Evolutionary conservation across 345 rosid genomes (phyloP).

Genomic region (Brassica cretica): DNA sequence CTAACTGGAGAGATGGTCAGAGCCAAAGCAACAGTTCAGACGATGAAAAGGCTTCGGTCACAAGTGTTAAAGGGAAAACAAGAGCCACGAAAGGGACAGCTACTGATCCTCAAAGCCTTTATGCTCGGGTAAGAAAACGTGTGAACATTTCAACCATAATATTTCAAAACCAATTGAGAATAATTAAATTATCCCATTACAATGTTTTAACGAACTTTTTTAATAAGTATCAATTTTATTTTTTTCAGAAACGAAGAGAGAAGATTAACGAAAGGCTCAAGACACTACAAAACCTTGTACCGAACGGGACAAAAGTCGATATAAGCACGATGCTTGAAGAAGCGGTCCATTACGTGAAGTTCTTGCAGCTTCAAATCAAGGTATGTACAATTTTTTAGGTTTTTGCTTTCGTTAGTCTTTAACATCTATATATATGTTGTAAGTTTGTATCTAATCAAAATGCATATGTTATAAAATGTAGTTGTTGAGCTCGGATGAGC

Average conservation of each 20-base stretch:
- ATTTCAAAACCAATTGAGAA: not conserved
- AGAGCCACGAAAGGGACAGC: constrained; percentile 81
- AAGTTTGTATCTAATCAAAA: not conserved
- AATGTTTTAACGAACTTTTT: too few species aligned
- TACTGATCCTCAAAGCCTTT: constrained; percentile 93
- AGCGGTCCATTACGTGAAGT: not conserved
- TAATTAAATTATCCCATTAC: not conserved
- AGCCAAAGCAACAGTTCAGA: constrained; percentile 61
- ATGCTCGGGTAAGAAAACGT: constrained; percentile 65
- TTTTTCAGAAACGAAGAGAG: constrained; percentile 37
- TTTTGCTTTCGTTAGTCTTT: not conserved
- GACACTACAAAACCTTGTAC: constrained; percentile 78
- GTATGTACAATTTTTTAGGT: constrained; percentile 29
- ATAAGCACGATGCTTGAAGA: constrained; percentile 3
- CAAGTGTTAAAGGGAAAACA: constrained; percentile 56
- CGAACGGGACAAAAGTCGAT: constrained; percentile 62
- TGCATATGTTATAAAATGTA: constrained; percentile 35
- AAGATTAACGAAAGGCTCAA: constrained; percentile 37
- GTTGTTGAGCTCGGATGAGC: constrained; percentile 91
- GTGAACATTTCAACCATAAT: not conserved
- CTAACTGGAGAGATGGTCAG: constrained; percentile 49
- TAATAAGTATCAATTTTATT: not conserved
- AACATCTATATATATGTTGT: not conserved
- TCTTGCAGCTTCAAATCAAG: constrained; percentile 42
- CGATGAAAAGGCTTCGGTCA: constrained; percentile 60